Percentiles rank a stretch among this genome's conserved stretches.
Conservation (phyloP, 768 basidiomycete genomes). For the Mrakia hoshinonis region DNA sequence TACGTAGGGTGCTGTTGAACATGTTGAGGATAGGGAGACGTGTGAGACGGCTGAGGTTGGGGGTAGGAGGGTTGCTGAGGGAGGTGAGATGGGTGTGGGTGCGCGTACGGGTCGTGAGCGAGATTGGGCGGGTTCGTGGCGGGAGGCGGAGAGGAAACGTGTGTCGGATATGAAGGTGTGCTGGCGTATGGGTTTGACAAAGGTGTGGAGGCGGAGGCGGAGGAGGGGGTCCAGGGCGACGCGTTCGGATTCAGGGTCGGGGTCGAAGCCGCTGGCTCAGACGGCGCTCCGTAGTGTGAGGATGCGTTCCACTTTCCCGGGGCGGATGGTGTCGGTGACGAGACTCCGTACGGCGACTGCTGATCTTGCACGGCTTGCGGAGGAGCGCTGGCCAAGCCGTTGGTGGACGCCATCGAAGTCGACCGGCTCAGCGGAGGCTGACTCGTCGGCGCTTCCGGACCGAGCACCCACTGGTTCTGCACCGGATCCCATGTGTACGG, state of each 20-base stretch:
- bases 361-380: not conserved
- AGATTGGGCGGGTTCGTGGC: not conserved
- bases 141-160: not conserved
- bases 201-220: not conserved
- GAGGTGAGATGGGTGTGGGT: not conserved
- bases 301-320: no score
- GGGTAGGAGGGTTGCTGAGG: not conserved
- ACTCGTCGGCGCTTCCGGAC: no score
- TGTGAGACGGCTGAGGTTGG: not conserved
- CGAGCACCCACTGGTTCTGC: not conserved
- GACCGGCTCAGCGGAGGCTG: not conserved
- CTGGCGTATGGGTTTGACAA: not conserved
- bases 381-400: not conserved
- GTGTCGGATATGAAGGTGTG: not conserved
- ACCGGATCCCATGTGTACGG: conserved; percentile 1
- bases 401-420: not conserved
- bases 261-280: not conserved
- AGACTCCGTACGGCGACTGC: not conserved
- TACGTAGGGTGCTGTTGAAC: not conserved
- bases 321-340: no score
- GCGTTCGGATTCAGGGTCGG: not conserved
- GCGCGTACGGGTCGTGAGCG: not conserved
- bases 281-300: no score
- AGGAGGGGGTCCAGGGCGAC: not conserved
- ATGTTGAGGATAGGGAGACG: not conserved